phyloP scores from a whole-genome alignment of 2,329 filamentous ascomycete genomes.

The Teratosphaeria zuluensis region DNA sequence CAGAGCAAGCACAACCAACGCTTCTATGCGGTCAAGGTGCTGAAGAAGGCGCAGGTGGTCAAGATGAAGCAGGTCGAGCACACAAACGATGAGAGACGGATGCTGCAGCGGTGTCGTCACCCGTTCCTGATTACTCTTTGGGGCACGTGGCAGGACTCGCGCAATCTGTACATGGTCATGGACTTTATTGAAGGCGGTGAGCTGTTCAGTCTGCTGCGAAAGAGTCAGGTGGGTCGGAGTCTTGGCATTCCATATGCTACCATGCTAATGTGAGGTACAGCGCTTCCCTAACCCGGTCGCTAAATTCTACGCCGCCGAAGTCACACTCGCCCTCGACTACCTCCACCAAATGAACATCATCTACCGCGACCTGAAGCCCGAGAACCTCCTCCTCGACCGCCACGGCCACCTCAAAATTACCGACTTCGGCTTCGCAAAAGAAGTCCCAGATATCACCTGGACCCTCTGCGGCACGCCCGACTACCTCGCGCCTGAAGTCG shows the following conservation, averaged over 20 bases:
- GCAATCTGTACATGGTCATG: conserved; percentile 99
- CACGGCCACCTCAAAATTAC: conserved; percentile 85
- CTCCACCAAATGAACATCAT: conserved; percentile 92
- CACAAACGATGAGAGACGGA: conserved; percentile 92
- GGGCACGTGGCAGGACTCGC: conserved; percentile 94
- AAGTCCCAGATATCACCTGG: conserved; percentile 98
- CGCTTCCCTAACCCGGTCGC: conserved; percentile 97
- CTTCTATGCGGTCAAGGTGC: conserved; percentile 95
- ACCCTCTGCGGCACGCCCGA: conserved; percentile 95
- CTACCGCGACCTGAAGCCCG: conserved; percentile 95
- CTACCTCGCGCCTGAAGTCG: conserved; percentile 93
- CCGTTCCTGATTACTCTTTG: conserved; percentile 95
- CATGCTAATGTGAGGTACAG: conserved; percentile 40
- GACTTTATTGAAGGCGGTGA: conserved; percentile 98
- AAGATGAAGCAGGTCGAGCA: conserved; percentile 99
- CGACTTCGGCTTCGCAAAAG: conserved; percentile 97
- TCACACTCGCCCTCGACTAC: conserved; percentile 90
- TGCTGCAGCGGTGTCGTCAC: conserved; percentile 95
- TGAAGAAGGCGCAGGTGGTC: conserved; percentile 97
- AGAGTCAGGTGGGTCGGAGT: conserved; percentile 66
- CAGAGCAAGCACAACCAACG: conserved; percentile 97
- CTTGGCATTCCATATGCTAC: background rate
- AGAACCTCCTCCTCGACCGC: conserved; percentile 77
- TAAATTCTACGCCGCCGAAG: conserved; percentile 98
- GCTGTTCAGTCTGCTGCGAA: conserved; percentile 86